Evolutionary conservation across 352 stramenopile species (phyloP).

Genomic region (Pythium brassicae): DNA sequence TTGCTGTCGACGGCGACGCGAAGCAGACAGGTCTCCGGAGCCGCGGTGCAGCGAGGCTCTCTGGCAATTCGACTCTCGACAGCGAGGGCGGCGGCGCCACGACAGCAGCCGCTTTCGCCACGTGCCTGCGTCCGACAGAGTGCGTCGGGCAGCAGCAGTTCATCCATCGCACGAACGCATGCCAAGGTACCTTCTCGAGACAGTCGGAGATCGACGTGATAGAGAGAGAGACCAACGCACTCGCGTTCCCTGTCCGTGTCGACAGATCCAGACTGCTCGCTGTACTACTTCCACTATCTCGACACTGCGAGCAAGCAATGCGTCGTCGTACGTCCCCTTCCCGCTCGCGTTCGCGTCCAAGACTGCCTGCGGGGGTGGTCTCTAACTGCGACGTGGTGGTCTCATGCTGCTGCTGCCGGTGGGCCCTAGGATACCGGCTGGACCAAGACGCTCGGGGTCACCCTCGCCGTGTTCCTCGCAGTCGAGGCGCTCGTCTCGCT

Average conservation of each 20-base stretch:
- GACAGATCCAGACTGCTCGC: constrained; percentile 51
- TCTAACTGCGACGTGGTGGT: neutral
- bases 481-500: constrained; percentile 38
- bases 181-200: constrained; percentile 30
- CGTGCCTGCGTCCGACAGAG: constrained; percentile 11
- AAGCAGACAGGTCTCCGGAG: constrained; percentile 29
- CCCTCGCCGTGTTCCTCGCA: constrained; percentile 28
- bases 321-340: constrained; percentile 36
- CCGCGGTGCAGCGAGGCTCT: neutral
- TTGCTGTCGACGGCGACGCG: constrained; percentile 37
- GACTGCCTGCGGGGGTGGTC: neutral
- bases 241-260: neutral
- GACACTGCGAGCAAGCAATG: constrained; percentile 40
- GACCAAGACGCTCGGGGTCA: constrained; percentile 27
- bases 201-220: neutral
- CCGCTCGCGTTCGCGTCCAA: neutral
- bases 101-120: constrained; percentile 2
- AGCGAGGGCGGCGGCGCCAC: neutral
- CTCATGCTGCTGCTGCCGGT: too few species aligned
- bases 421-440: constrained; percentile 31
- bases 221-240: neutral
- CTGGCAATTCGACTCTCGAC: neutral
- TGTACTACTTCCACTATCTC: constrained; percentile 62
- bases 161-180: constrained; percentile 32
- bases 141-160: constrained; percentile 48